These are phyloP conservation scores for Cutaneotrichosporon curvatum DNA, from an alignment of 1,284 basidiomycete species.

Conservation along the genomic window DNA sequence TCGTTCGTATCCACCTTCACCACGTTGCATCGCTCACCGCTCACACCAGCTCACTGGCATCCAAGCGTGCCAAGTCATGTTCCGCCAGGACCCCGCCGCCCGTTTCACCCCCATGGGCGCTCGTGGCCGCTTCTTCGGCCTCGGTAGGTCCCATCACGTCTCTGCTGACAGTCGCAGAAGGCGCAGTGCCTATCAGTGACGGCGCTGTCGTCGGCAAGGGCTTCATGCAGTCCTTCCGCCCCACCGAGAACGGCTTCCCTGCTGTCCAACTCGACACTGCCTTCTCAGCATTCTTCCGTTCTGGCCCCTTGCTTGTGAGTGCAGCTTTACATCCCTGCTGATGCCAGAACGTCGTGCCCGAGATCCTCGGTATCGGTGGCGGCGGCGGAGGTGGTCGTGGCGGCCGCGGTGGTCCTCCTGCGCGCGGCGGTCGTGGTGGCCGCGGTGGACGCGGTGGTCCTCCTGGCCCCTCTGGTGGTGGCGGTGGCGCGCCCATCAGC, in stretches of 20 bases:
- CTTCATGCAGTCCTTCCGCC: slow-evolving; percentile 44
- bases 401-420: slow-evolving; percentile 24
- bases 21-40: not conserved
- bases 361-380: slow-evolving; percentile 31
- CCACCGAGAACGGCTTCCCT: slow-evolving; percentile 23
- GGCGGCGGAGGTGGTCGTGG: slow-evolving; percentile 28
- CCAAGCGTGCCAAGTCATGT: slow-evolving; percentile 40
- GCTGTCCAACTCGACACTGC: slow-evolving; percentile 43
- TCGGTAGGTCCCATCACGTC: slow-evolving; percentile 20
- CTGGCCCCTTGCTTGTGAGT: slow-evolving; percentile 37
- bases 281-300: slow-evolving; percentile 41
- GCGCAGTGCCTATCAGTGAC: slow-evolving; percentile 25
- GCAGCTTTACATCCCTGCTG: slow-evolving; percentile 1
- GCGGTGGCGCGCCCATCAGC: slow-evolving; percentile 16
- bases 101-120: slow-evolving; percentile 40
- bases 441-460: slow-evolving; percentile 21
- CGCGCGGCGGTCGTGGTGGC: slow-evolving; percentile 21
- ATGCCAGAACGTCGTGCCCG: slow-evolving; percentile 25
- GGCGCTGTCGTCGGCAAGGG: slow-evolving; percentile 42
- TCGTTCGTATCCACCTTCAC: too few species aligned
- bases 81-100: slow-evolving; percentile 36
- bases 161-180: slow-evolving; percentile 19
- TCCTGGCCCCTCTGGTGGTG: slow-evolving; percentile 11
- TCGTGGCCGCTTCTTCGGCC: slow-evolving; percentile 36
- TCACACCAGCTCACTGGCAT: slow-evolving; percentile 30